Evolutionary conservation across 352 stramenopile species (phyloP).

Genomic region (Pythium dissimile): DNA sequence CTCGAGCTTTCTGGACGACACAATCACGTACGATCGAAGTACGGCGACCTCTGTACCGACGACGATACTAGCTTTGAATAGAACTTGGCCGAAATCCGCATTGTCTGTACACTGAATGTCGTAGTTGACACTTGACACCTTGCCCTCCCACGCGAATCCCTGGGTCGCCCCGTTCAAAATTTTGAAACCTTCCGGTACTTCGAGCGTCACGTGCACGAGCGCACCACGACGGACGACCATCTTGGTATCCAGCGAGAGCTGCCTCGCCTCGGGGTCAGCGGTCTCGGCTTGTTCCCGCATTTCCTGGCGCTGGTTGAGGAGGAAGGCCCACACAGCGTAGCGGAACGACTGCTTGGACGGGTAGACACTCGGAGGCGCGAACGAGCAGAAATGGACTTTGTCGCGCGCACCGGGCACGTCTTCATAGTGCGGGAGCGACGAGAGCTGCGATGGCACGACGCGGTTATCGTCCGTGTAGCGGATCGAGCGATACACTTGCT

Average conservation of each 20-base stretch:
- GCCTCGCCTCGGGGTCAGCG: constrained; percentile 29
- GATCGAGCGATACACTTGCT: constrained; percentile 74
- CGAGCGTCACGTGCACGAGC: constrained; percentile 70
- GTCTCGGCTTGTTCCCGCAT: constrained; percentile 55
- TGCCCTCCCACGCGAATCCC: constrained; percentile 68
- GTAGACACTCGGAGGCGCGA: constrained; percentile 54
- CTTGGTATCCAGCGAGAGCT: constrained; percentile 63
- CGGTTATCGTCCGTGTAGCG: constrained; percentile 29
- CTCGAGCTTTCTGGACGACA: constrained; percentile 37
- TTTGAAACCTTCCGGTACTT: constrained; percentile 55
- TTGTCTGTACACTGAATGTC: constrained; percentile 58
- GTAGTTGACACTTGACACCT: constrained; percentile 55
- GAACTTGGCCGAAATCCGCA: constrained; percentile 47
- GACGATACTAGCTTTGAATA: constrained; percentile 73
- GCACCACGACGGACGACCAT: constrained; percentile 67
- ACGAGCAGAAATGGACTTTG: constrained; percentile 77
- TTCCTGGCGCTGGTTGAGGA: constrained; percentile 62
- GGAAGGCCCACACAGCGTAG: constrained; percentile 74
- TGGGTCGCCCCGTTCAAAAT: constrained; percentile 62
- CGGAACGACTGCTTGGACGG: constrained; percentile 61
- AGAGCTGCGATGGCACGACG: constrained; percentile 11
- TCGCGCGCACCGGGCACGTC: constrained; percentile 45
- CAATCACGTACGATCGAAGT: constrained; percentile 66
- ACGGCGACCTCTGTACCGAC: constrained; percentile 67
- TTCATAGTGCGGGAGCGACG: constrained; percentile 34